Percentiles rank a stretch among this genome's conserved stretches.
Evolutionary conservation across 495 filamentous ascomycete genomes (phyloP).

Genomic region (Mycothermus thermophilus): DNA sequence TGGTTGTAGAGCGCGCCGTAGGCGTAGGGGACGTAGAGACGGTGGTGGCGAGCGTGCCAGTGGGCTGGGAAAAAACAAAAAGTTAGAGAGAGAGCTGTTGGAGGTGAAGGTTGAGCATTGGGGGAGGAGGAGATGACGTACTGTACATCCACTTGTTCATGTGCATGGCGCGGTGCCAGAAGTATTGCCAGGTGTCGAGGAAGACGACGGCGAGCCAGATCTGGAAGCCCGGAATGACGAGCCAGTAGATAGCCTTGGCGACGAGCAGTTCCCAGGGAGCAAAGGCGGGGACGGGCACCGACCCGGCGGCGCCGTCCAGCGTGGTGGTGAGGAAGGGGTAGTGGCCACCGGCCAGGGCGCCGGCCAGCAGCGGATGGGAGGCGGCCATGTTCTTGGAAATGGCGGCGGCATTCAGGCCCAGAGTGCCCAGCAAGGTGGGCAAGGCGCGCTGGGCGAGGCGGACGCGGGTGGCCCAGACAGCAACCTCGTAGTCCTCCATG

Average conservation of each 20-base stretch:
- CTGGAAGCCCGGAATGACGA: constrained; percentile 60
- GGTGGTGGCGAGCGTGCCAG: constrained; percentile 90
- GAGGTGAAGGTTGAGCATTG: too few relatives aligned
- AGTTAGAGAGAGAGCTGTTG: not conserved
- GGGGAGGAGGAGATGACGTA: constrained; percentile 36
- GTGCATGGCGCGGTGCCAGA: constrained; percentile 88
- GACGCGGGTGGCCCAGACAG: constrained; percentile 64
- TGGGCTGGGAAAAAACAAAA: constrained; percentile 36
- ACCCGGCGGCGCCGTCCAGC: constrained; percentile 30
- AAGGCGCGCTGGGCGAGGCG: constrained; percentile 55
- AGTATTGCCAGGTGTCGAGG: constrained; percentile 96
- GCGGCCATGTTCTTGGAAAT: constrained; percentile 42
- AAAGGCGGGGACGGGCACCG: constrained; percentile 36
- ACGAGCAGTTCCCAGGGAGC: constrained; percentile 63
- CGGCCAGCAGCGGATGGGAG: constrained; percentile 50
- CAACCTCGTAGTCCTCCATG: constrained; percentile 68
- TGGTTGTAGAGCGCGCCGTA: constrained; percentile 97
- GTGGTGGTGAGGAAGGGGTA: constrained; percentile 46
- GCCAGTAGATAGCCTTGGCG: constrained; percentile 66
- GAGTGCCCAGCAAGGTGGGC: constrained; percentile 40
- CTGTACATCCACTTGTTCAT: constrained; percentile 93
- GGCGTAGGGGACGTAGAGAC: constrained; percentile 92
- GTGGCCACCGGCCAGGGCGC: constrained; percentile 54
- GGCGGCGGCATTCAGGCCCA: constrained; percentile 43
- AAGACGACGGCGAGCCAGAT: constrained; percentile 55